These are phyloP conservation scores for Gracilaria gracilis DNA, from an alignment of 23 red algal species.

Conservation along the genomic window DNA sequence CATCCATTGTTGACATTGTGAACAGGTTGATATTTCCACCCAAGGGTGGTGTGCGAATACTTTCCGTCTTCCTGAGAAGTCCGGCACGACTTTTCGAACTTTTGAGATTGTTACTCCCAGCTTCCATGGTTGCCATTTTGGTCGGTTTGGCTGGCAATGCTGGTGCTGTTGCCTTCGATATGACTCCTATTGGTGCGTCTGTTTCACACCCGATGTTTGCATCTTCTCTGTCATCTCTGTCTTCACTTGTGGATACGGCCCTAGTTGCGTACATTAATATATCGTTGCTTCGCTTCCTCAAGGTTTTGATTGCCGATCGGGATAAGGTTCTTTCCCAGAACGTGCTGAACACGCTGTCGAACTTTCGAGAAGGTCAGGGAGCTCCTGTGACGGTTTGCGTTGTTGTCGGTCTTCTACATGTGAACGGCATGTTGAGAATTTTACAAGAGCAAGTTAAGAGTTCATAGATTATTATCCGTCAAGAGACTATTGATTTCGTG, in stretches of 20 bases:
- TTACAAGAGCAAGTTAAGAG: neutral
- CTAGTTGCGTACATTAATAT: constrained; percentile 13
- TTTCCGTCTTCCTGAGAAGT: constrained; percentile 15
- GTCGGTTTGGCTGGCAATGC: constrained; percentile 20
- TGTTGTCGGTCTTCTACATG: constrained; percentile 56
- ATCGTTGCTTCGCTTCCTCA: constrained; percentile 27
- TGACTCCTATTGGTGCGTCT: constrained; percentile 2
- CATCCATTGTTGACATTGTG: constrained; percentile 5
- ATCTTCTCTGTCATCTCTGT: neutral
- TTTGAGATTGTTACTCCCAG: constrained; percentile 21
- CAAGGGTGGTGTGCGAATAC: constrained; percentile 8
- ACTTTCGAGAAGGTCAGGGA: neutral
- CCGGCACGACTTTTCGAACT: constrained; percentile 37
- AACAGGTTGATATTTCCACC: constrained; percentile 37
- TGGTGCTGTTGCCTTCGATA: constrained; percentile 22
- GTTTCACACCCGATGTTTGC: neutral
- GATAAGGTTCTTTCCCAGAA: constrained; percentile 24
- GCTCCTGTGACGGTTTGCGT: constrained; percentile 30
- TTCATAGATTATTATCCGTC: neutral
- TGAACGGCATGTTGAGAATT: constrained; percentile 40
- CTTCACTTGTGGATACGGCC: neutral
- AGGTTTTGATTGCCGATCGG: constrained; percentile 45
- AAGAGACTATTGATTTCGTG: neutral
- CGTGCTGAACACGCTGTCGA: neutral
- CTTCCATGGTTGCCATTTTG: constrained; percentile 1